Percentiles rank a stretch among this genome's conserved stretches.
phyloP scores from a whole-genome alignment of 169 alveolate species.

The Plasmodium gonderi region DNA sequence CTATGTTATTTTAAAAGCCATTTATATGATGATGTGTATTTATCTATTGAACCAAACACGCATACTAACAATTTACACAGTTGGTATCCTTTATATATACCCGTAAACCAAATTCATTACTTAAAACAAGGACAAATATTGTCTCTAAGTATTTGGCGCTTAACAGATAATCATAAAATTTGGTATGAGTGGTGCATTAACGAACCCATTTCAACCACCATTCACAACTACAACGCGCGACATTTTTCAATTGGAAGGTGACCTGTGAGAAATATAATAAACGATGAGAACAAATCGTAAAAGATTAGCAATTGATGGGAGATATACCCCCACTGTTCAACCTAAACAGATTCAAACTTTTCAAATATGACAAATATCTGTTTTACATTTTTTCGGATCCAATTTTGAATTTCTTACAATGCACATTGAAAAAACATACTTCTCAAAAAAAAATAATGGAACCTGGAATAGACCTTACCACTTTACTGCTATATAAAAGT shows the following conservation, averaged over 20 bases:
- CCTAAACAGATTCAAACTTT: too few species aligned
- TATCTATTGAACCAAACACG: constrained; percentile 81
- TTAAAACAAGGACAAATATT: constrained; percentile 75
- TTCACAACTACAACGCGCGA: constrained; percentile 63
- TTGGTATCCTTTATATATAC: constrained; percentile 86
- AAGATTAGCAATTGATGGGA: too few species aligned
- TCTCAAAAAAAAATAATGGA: too few species aligned
- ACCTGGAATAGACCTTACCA: too few species aligned
- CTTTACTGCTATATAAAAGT: too few species aligned
- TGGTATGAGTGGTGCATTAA: constrained; percentile 87
- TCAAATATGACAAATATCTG: too few species aligned
- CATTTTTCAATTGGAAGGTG: constrained; percentile 63
- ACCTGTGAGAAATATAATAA: background rate
- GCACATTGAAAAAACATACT: too few species aligned
- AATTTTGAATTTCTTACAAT: too few species aligned
- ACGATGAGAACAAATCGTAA: background rate
- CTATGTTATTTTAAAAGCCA: constrained; percentile 82
- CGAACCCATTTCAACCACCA: constrained; percentile 39
- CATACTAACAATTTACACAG: constrained; percentile 75
- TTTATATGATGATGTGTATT: constrained; percentile 76
- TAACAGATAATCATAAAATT: constrained; percentile 77
- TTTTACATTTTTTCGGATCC: too few species aligned
- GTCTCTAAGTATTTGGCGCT: constrained; percentile 83
- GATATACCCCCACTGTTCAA: too few species aligned
- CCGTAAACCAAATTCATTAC: constrained; percentile 75